phyloP scores from a whole-genome alignment of 306 rosid genomes.

The Prosopis cineraria region DNA sequence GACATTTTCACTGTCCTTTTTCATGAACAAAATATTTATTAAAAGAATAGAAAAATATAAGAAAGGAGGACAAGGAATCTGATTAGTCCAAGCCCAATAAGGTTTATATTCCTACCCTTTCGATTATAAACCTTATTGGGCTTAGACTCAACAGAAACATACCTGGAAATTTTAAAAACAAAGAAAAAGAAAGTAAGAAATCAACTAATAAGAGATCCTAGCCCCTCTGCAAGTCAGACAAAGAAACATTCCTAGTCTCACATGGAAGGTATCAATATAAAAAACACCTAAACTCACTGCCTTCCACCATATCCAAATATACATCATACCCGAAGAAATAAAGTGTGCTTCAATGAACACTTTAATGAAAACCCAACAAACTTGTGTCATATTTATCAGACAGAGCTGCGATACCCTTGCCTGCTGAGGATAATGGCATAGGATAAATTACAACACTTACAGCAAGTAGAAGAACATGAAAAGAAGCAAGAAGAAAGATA shows the following conservation, averaged over 20 bases:
- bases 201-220: background rate
- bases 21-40: background rate
- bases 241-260: background rate
- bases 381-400: background rate
- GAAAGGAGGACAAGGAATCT: background rate
- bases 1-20: background rate
- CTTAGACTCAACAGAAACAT: background rate
- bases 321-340: background rate
- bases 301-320: background rate
- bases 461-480: background rate
- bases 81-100: too few species aligned
- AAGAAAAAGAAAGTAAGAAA: background rate
- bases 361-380: background rate
- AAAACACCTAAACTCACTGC: background rate
- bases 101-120: too few species aligned
- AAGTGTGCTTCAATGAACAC: background rate
- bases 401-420: background rate
- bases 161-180: constrained; percentile 10
- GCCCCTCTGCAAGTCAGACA: background rate
- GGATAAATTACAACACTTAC: background rate
- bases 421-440: background rate
- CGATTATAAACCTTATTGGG: too few species aligned
- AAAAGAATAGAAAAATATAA: constrained; percentile 3
- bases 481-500: too few species aligned
- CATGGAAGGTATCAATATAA: too few species aligned